Evolutionary conservation across 257 asterid species (phyloP), one percentile per base, ranked within the genome.

Genomic region (Nicotiana noctiflora): DNA sequence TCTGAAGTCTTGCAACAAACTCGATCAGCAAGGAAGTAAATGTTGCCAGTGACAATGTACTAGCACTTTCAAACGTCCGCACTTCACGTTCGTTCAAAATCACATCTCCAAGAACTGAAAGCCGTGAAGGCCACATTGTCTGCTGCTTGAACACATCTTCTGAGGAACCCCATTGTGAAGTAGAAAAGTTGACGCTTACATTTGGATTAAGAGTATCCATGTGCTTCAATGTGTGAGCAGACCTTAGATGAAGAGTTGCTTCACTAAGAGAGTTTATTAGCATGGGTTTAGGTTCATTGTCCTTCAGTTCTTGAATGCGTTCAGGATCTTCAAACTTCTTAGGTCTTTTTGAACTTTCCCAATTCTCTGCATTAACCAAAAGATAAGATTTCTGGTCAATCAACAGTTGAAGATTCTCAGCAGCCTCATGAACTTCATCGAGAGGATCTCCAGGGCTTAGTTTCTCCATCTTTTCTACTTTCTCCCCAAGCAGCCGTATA

Each of bases 1-100:
- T 96, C 85, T 96, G 97, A 82, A 96, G 97, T 85, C 98, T 87
- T 8, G 99, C 99, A 5, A 96, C 97, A 23, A 96, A 92, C 84
- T 96, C 99, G 65, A 96, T 92, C 91, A 94, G 78, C 86, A 91
- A 80, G 63, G 97, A 94, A 44, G 98, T 91, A 81, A 89, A 94
- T 2, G 95, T 96, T 4, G 98, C 84, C 44, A 96, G 89, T n/a
- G 98, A 96, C 80, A 96, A 78, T 0, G 98, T 97, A 53, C 97
- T 94, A 0, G 98, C 99, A 72, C 99, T 96, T 85, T 94, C 98
- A 21, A 86, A 91, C 0, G 98, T 96, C 82, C 92, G 77, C 4
- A 88, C 98, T 84, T 96, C 98, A 4, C 97, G 92, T 81, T 94
- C 97, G 5, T 96, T 96, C 2, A 91, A 83, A 59, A 92, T 70